These are phyloP conservation scores for Lactarius sanguifluus DNA, from an alignment of 768 basidiomycete species.

Conservation along the genomic window DNA sequence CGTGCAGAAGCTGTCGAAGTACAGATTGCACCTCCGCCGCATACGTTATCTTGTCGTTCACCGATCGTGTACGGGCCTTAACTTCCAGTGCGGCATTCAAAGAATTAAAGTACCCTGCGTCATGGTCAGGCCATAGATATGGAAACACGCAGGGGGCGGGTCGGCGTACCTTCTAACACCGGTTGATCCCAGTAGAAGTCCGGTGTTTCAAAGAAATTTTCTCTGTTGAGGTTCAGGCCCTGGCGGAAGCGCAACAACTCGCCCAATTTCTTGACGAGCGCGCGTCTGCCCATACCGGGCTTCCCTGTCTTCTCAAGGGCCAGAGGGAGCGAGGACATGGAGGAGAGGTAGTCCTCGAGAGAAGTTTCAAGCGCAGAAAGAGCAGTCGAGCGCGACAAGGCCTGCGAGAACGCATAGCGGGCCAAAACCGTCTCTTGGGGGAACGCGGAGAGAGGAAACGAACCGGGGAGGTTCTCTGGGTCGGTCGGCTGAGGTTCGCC, in stretches of 20 bases:
- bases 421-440: constrained; percentile 75
- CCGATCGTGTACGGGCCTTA: constrained; percentile 70
- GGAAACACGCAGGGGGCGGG: background rate
- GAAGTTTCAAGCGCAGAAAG: constrained; percentile 85
- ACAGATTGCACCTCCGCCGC: constrained; percentile 89
- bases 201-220: constrained; percentile 86
- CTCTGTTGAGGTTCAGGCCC: constrained; percentile 83
- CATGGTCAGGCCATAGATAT: constrained; percentile 10
- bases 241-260: constrained; percentile 91
- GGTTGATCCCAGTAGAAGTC: constrained; percentile 97
- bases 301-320: constrained; percentile 76
- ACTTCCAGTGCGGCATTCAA: constrained; percentile 87
- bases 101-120: constrained; percentile 75
- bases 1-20: constrained; percentile 56
- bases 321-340: constrained; percentile 77
- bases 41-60: constrained; percentile 93
- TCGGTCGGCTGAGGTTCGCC: constrained; percentile 59
- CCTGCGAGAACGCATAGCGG: constrained; percentile 90
- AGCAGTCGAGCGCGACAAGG: constrained; percentile 84
- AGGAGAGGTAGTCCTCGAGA: constrained; percentile 78
- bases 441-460: constrained; percentile 51
- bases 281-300: constrained; percentile 76
- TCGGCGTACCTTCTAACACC: constrained; percentile 69
- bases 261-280: constrained; percentile 90
- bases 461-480: constrained; percentile 44